phyloP scores from a whole-genome alignment of 805 yeast species.

The Isabelozyma heimii region DNA sequence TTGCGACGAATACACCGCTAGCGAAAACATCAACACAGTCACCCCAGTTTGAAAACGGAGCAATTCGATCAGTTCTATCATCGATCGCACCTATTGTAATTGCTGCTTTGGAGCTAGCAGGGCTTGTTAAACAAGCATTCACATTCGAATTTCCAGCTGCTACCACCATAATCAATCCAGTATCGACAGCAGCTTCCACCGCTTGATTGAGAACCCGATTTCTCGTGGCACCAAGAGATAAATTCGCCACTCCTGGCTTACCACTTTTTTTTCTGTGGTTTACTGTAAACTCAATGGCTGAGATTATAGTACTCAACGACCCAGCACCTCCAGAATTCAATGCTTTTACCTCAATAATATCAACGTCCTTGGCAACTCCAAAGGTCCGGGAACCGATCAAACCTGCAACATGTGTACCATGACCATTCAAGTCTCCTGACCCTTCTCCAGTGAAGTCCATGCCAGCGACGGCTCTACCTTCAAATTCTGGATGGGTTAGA shows the following conservation, averaged over 20 bases:
- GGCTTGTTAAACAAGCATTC: constrained; percentile 82
- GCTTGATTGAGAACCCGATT: constrained; percentile 72
- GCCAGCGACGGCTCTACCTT: constrained; percentile 59
- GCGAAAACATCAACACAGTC: constrained; percentile 86
- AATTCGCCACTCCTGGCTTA: constrained; percentile 61
- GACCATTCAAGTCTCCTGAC: constrained; percentile 52
- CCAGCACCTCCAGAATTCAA: constrained; percentile 71
- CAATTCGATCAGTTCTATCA: constrained; percentile 65
- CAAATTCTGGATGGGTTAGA: constrained; percentile 59
- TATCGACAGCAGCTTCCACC: constrained; percentile 65
- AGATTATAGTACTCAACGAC: constrained; percentile 58
- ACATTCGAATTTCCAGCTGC: constrained; percentile 86
- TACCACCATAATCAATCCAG: constrained; percentile 69
- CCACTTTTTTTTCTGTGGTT: constrained; percentile 45
- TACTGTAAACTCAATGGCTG: constrained; percentile 67
- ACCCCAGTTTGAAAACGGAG: constrained; percentile 90
- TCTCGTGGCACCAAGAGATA: constrained; percentile 75
- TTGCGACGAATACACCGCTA: constrained; percentile 68
- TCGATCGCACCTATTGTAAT: constrained; percentile 89
- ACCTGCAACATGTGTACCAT: constrained; percentile 60
- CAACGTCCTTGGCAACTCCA: constrained; percentile 55
- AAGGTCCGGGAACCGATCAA: constrained; percentile 47
- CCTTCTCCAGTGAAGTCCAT: constrained; percentile 61
- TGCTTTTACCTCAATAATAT: constrained; percentile 72
- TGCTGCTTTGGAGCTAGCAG: constrained; percentile 72